A percentile compares a stretch with the other conserved stretches of the same genome.
Conservation (phyloP, 805 yeast species). For the Starmerella asiatica region DNA sequence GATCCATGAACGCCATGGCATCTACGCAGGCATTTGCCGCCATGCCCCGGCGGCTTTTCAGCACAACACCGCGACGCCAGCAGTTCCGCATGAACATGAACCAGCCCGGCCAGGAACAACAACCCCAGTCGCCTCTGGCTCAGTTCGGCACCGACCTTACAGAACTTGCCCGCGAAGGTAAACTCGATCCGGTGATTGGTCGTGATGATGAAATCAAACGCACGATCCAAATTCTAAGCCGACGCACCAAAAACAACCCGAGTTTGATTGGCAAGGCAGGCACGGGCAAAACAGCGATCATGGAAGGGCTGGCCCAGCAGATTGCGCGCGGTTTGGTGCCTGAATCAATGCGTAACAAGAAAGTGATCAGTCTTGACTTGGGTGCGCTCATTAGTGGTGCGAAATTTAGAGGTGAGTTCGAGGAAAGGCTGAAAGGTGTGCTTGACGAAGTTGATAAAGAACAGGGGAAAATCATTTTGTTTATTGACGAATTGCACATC, state of each 20-base stretch:
- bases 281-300: slow-evolving; percentile 92
- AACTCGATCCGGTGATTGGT: slow-evolving; percentile 92
- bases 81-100: slow-evolving; percentile 18
- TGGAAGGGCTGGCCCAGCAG: slow-evolving; percentile 93
- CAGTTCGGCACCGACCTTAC: slow-evolving; percentile 80
- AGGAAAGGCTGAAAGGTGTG: slow-evolving; percentile 94
- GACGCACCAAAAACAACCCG: slow-evolving; percentile 92
- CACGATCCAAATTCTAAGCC: slow-evolving; percentile 79
- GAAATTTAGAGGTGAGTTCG: slow-evolving; percentile 91
- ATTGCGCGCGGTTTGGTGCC: slow-evolving; percentile 88
- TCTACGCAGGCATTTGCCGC: background rate
- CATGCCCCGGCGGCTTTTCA: slow-evolving; percentile 3
- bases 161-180: slow-evolving; percentile 73
- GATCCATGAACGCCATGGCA: background rate
- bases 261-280: slow-evolving; percentile 94
- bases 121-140: slow-evolving; percentile 56
- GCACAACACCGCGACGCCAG: slow-evolving; percentile 3
- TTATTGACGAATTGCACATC: slow-evolving; percentile 97
- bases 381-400: slow-evolving; percentile 91
- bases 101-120: slow-evolving; percentile 4
- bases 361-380: slow-evolving; percentile 69
- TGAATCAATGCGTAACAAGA: slow-evolving; percentile 77
- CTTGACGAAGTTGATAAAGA: slow-evolving; percentile 85
- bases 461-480: slow-evolving; percentile 69
- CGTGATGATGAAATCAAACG: slow-evolving; percentile 90